Base-by-base conservation (phyloP, 257 asterid genomes). In the Primulina tabacum region DNA sequence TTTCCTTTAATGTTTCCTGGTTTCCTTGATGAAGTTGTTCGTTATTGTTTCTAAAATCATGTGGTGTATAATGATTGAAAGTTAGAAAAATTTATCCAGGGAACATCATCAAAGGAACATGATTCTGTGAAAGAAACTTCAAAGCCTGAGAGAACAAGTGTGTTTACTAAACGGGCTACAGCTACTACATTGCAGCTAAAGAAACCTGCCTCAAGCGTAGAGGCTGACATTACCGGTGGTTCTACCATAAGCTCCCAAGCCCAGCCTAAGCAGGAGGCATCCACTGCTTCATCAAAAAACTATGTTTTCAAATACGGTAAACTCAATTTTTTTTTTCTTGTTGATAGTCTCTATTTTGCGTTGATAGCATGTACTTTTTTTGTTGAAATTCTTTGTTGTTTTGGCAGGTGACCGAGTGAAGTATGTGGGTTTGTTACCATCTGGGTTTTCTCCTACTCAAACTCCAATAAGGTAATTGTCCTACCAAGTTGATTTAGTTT, bases 241-340 rank as follows among this genome's bases (percentile, higher is more conserved):
- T 84, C 91, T 71, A 72, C 85, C 28, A 38, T 85, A 69, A 77
- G 79, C 72, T 76, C 95, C 73, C 84, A 73, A 28, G 86, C 83
- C 65, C 90, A 68, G 79, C 96, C 92, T 69, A 90, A 86, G 90
- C 95, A 81, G 83, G 98, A 87, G 84, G 85, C 85, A 20, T 87
- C 96, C 72, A 86, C 93, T 70, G 93, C 92, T 57, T 78, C 95
- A 53, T 88, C 97, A 33, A 87, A 86, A 74, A 81, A 75, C 76
- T 86, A 78, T 74, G 76, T 81, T 50, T 80, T 80, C 60, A 80
- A 73, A 47, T 76, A 80, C 29, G 84, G 84, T 73, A 60, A 7
- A 6, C n/a, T 21, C 47, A 20, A 32, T 35, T 21, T 12, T 21
- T 58, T n/a, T 58, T 58, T 58, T 55, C 29, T 12, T 60, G 30